A percentile compares a stretch with the other conserved stretches of the same genome.
Conservation (phyloP, 768 basidiomycete genomes). For the Lactifluus volemus region DNA sequence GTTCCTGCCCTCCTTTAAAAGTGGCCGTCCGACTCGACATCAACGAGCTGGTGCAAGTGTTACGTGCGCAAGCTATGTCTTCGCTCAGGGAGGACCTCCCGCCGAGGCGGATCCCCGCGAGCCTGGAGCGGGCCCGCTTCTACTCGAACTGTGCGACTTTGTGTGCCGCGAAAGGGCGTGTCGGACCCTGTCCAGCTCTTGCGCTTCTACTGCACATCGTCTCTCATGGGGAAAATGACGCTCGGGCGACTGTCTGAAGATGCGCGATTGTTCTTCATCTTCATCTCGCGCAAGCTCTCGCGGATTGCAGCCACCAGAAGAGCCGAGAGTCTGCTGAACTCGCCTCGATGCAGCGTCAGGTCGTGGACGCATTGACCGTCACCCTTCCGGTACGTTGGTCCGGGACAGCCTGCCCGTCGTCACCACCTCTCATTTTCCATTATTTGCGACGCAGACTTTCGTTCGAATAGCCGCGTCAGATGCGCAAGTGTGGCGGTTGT, state of each 20-base stretch:
- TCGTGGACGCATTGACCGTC: constrained; percentile 42
- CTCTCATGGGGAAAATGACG: constrained; percentile 36
- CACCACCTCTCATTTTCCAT: background rate
- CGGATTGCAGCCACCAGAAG: constrained; percentile 30
- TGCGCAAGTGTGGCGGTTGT: constrained; percentile 30
- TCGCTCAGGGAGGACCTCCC: constrained; percentile 28
- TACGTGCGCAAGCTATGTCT: constrained; percentile 32
- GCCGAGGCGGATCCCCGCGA: constrained; percentile 23
- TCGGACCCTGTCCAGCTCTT: constrained; percentile 40
- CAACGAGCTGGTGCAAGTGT: constrained; percentile 31
- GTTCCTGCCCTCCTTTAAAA: constrained; percentile 37
- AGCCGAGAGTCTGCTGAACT: constrained; percentile 26
- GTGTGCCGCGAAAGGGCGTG: constrained; percentile 34
- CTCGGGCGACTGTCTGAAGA: constrained; percentile 36
- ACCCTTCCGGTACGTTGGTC: constrained; percentile 38
- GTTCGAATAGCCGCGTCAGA: constrained; percentile 25
- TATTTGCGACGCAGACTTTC: constrained; percentile 25
- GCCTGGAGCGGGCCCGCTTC: constrained; percentile 32
- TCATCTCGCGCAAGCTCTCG: constrained; percentile 37
- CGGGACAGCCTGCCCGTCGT: background rate
- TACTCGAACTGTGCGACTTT: constrained; percentile 36
- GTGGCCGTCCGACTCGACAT: constrained; percentile 29
- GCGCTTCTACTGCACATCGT: constrained; percentile 38
- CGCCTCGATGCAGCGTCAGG: constrained; percentile 34
- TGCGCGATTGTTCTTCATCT: constrained; percentile 28